Conservation (phyloP, 2,329 filamentous ascomycete species). For the Alternaria sp. region DNA sequence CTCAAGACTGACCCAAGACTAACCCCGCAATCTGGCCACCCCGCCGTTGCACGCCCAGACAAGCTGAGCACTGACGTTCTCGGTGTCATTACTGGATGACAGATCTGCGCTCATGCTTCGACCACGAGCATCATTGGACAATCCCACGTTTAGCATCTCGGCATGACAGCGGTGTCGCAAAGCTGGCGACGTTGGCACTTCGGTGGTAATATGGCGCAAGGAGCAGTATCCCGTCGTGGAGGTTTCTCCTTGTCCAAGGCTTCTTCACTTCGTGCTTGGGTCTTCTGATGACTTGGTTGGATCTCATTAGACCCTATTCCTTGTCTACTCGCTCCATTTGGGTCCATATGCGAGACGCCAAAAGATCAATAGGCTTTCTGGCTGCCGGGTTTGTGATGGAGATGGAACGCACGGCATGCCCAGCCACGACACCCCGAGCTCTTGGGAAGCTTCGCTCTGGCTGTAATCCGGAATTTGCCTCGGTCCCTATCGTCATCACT, state of each 20-base stretch:
- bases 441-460: slow-evolving; percentile 10
- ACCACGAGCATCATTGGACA: neutral
- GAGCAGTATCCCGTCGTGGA: neutral
- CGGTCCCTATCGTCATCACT: neutral
- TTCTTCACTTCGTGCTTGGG: neutral
- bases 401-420: neutral
- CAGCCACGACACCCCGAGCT: neutral
- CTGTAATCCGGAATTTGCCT: slow-evolving; percentile 4
- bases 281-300: neutral
- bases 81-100: neutral
- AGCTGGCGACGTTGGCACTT: neutral
- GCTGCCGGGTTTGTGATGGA: neutral
- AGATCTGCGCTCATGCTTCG: neutral
- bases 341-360: neutral
- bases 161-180: neutral
- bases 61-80: slow-evolving; percentile 1
- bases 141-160: neutral
- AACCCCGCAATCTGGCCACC: slow-evolving; percentile 25
- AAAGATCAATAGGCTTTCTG: neutral
- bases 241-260: neutral
- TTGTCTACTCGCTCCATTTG: neutral
- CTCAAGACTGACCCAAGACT: slow-evolving; percentile 9
- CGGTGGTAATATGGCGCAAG: neutral
- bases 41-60: slow-evolving; percentile 1
- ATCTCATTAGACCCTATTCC: neutral